Evolutionary conservation across 2,329 filamentous ascomycete species (phyloP).

Genomic region (Coniochaeta sp.): DNA sequence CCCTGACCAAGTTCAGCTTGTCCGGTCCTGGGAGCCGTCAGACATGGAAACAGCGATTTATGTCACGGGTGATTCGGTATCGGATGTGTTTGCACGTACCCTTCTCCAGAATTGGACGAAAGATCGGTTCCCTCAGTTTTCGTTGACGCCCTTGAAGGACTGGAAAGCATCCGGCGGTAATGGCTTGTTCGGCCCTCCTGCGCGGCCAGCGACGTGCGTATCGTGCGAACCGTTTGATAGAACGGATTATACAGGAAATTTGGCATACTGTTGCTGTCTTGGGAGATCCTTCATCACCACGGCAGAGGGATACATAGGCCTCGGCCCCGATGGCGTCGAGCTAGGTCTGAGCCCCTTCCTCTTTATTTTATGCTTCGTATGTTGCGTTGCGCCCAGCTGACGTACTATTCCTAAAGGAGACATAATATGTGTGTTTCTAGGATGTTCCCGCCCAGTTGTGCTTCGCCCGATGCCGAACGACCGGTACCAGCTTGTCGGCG

Average conservation of each 20-base stretch:
- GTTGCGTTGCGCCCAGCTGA: not conserved
- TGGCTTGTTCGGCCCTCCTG: not conserved
- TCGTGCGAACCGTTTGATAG: not conserved
- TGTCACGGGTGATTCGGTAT: not conserved
- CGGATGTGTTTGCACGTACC: not conserved
- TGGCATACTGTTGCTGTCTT: not conserved
- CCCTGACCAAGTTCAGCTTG: not conserved
- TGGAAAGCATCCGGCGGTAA: not conserved
- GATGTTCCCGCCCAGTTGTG: not conserved
- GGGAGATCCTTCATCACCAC: not conserved
- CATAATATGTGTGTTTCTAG: not conserved
- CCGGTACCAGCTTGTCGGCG: not conserved
- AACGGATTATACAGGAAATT: not conserved
- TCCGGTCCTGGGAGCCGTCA: not conserved
- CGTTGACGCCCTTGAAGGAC: not conserved
- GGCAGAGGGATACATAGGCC: not conserved
- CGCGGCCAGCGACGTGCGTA: not conserved
- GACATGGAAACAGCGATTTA: not conserved
- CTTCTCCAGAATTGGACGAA: not conserved
- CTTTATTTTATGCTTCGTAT: not conserved
- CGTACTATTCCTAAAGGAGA: not conserved
- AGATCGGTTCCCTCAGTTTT: not conserved
- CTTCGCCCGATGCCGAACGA: not conserved
- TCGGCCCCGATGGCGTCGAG: not conserved
- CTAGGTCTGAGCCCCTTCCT: not conserved